phyloP scores from a whole-genome alignment of 345 rosid species.

The Limnanthes douglasii region DNA sequence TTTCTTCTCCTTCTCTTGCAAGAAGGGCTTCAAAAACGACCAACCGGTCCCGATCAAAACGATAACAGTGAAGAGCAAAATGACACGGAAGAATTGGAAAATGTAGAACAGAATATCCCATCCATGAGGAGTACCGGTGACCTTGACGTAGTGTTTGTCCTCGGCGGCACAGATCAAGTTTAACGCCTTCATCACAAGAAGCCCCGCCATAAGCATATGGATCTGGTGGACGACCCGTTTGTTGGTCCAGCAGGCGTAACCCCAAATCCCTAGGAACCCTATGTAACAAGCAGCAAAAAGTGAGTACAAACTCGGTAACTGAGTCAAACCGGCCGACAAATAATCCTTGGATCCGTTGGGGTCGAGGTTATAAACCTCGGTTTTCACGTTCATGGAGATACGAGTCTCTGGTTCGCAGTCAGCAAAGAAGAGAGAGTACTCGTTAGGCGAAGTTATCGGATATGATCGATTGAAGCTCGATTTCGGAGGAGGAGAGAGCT shows the following conservation, averaged over 20 bases:
- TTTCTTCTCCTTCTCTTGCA: conserved; percentile 97
- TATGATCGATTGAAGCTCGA: conserved; percentile 45
- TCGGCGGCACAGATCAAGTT: conserved; percentile 82
- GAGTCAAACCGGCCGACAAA: conserved; percentile 71
- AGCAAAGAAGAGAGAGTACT: conserved; percentile 82
- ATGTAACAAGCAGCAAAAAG: conserved; percentile 45
- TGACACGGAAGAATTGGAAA: conserved; percentile 78
- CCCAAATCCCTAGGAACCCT: conserved; percentile 48
- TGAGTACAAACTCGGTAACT: conserved; percentile 47
- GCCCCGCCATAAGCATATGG: conserved; percentile 66
- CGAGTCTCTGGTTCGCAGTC: conserved; percentile 71
- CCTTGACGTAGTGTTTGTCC: conserved; percentile 74
- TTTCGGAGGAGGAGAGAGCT: conserved; percentile 67
- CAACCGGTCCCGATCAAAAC: conserved; percentile 95
- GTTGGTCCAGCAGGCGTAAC: conserved; percentile 33
- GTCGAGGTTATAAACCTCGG: conserved; percentile 67
- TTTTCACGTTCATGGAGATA: conserved; percentile 67
- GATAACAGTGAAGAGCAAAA: conserved; percentile 78
- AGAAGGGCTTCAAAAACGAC: conserved; percentile 87
- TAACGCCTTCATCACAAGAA: conserved; percentile 70
- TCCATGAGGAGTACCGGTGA: conserved; percentile 88
- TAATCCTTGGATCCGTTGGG: conserved; percentile 40
- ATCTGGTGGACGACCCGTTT: conserved; percentile 56
- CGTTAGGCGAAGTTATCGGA: conserved; percentile 59
- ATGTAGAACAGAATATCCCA: conserved; percentile 91